Base-by-base conservation (phyloP, 495 filamentous ascomycete genomes). In the Neurospora sp. region DNA sequence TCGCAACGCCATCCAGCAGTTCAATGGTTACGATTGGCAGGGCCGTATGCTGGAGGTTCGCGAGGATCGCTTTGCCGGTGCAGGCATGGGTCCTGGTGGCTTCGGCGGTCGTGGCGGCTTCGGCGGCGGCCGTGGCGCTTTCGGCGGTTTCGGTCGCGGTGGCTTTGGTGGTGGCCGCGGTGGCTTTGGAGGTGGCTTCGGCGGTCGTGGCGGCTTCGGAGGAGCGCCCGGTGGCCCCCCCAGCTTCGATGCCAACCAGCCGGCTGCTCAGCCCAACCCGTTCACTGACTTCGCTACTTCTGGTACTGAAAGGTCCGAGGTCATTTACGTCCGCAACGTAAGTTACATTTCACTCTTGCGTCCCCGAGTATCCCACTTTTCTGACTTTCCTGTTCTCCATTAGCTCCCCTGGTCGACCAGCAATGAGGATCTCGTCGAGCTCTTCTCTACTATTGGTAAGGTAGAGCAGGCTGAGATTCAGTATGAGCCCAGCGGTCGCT, bases 11-110 rank as follows among this genome's bases (percentile, higher is more conserved):
- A 99, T 99, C 77, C 87, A 91, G 71, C 94, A 97, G 80, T 98
- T 98, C 86, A 98, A 99, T 80, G 95, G 95, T 73, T 98, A 97
- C 81, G 96, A 99, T 70, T 99, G 96, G 96, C 95, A 99, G 82
- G 96, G 96, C 23, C 92, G 96, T 74, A 82, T 90, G 72, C 87
- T 99, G 42, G 96, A 98, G 80, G 96, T 99, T 70, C 94, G 96
- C 75, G 96, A 98, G 80, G 96, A 99, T 82, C 91, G 96, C 44
- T 99, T 94, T 81, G 96, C 96, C 44, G 90, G 89, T 72, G 81
- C 89, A 35, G 87, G 86, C 39, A 86, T 86, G 69, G 86, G 87
- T 70, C 83, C 84, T 37, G 83, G 81, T 59, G 87, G 89, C 31
- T 86, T 86, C 76, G 88, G 86, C 39, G 81, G 82, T 39, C 82